Evolutionary conservation across 2,329 filamentous ascomycete species (phyloP).

Genomic region (Xylariales sp.): DNA sequence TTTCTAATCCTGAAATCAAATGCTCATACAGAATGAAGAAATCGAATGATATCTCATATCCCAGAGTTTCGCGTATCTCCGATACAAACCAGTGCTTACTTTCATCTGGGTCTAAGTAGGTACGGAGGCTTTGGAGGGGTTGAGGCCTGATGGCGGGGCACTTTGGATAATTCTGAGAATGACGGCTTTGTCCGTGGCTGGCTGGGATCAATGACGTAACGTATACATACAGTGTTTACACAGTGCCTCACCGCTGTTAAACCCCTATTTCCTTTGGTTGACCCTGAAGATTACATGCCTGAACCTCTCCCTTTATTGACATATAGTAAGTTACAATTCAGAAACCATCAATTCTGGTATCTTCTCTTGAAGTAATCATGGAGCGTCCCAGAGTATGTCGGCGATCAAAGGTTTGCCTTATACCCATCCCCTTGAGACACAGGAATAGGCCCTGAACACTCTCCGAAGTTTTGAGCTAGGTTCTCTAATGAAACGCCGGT

Average conservation of each 20-base stretch:
- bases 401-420: too few relatives aligned
- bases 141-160: conserved; percentile 6
- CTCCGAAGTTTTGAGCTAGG: neutral
- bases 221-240: neutral
- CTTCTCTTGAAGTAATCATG: neutral
- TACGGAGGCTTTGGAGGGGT: conserved; percentile 3
- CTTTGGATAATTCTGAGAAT: neutral
- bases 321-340: neutral
- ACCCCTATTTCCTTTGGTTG: too few relatives aligned
- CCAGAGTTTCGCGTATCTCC: too few relatives aligned
- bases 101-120: neutral
- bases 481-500: neutral
- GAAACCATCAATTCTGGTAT: neutral
- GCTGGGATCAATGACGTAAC: conserved; percentile 5
- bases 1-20: neutral
- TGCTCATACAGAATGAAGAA: neutral
- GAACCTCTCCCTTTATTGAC: too few relatives aligned
- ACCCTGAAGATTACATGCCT: neutral
- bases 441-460: neutral
- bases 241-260: too few relatives aligned
- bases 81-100: neutral
- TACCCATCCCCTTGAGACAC: neutral
- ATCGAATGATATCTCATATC: neutral
- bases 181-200: too few relatives aligned
- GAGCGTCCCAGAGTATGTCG: neutral